A percentile compares a stretch with the other conserved stretches of the same genome.
phyloP scores from a whole-genome alignment of 2,329 filamentous ascomycete genomes.

The Diplodia scrobiculata region DNA sequence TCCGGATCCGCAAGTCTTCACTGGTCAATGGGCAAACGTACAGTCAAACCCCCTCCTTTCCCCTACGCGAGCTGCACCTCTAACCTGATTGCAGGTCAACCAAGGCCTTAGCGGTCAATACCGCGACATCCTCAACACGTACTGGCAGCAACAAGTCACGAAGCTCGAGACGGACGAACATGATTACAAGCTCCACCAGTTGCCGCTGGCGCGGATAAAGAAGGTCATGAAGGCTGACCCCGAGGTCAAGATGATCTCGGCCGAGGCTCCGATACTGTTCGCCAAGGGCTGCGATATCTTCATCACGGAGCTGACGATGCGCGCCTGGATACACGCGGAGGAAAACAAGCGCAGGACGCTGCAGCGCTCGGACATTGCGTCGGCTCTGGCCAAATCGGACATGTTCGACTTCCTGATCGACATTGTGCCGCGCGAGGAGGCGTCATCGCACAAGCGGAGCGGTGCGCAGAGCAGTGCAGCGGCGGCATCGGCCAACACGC shows the following conservation, averaged over 20 bases:
- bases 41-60: conserved; percentile 13
- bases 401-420: conserved; percentile 99
- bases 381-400: conserved; percentile 92
- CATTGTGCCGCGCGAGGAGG: conserved; percentile 95
- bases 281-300: conserved; percentile 99
- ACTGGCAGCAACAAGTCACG: conserved; percentile 98
- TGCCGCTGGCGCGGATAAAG: conserved; percentile 97
- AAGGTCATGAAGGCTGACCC: conserved; percentile 99
- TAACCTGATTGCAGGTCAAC: conserved; percentile 67
- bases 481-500: conserved; percentile 48
- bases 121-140: conserved; percentile 95
- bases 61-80: conserved; percentile 23
- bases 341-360: conserved; percentile 97
- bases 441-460: conserved; percentile 75
- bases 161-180: conserved; percentile 93
- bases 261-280: conserved; percentile 95
- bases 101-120: conserved; percentile 91
- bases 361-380: conserved; percentile 94
- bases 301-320: conserved; percentile 98
- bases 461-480: conserved; percentile 42
- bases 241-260: conserved; percentile 99
- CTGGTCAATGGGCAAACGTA: conserved; percentile 93
- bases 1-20: conserved; percentile 87
- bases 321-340: conserved; percentile 98
- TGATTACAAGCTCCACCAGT: conserved; percentile 97